A percentile compares a stretch with the other conserved stretches of the same genome.
These are phyloP conservation scores for Kwoniella mangroviensis DNA, from an alignment of 768 basidiomycete genomes.

Conservation along the genomic window DNA sequence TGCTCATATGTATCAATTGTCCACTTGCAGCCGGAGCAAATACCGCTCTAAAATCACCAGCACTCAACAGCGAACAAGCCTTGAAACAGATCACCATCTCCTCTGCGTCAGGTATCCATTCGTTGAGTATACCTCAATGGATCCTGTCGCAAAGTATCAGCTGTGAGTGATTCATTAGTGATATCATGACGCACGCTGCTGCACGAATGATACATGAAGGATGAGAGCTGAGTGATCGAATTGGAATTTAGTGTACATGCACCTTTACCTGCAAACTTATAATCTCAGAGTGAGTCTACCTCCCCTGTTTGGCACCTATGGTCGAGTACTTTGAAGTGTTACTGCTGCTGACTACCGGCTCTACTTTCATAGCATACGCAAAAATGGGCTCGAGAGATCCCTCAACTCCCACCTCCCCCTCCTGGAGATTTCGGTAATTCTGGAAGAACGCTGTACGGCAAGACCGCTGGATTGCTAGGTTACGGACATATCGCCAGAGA, in stretches of 20 bases:
- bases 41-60: conserved; percentile 25
- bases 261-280: conserved; percentile 20
- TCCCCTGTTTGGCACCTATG: background rate
- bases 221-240: too few species aligned
- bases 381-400: conserved; percentile 14
- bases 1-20: conserved; percentile 13
- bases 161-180: conserved; percentile 22
- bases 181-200: too few species aligned
- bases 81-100: conserved; percentile 39
- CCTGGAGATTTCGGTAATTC: conserved; percentile 17
- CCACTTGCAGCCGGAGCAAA: conserved; percentile 41
- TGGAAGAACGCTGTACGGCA: conserved; percentile 41
- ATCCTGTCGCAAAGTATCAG: conserved; percentile 46
- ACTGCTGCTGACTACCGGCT: background rate
- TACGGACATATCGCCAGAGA: conserved; percentile 57
- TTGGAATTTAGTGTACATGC: conserved; percentile 12
- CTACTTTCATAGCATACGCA: conserved; percentile 9
- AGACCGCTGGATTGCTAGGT: conserved; percentile 56
- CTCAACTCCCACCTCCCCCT: conserved; percentile 26
- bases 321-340: too few species aligned
- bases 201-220: too few species aligned
- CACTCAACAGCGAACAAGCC: conserved; percentile 31
- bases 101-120: conserved; percentile 53
- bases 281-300: conserved; percentile 10
- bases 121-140: conserved; percentile 50